phyloP scores from a whole-genome alignment of 768 basidiomycete genomes.

The Agaricus blazei region DNA sequence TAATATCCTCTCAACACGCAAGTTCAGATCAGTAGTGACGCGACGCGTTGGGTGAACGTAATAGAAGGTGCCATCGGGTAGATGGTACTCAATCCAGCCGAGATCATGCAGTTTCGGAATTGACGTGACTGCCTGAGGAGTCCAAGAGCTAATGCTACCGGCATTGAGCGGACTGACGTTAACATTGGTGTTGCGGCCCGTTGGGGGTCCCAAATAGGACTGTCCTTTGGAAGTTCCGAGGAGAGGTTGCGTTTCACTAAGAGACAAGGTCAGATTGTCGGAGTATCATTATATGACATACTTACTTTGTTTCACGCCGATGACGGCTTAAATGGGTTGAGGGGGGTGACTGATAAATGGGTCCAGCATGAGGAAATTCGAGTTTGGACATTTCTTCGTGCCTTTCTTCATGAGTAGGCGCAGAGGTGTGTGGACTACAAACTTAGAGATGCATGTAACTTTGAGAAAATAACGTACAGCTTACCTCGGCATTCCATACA shows the following conservation, averaged over 20 bases:
- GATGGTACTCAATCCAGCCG: slow-evolving; percentile 72
- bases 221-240: slow-evolving; percentile 26
- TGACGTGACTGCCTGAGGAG: slow-evolving; percentile 18
- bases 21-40: slow-evolving; percentile 67
- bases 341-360: too few species aligned
- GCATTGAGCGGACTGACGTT: not conserved
- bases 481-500: slow-evolving; percentile 25
- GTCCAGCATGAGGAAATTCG: too few species aligned
- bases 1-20: slow-evolving; percentile 48
- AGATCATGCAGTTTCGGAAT: slow-evolving; percentile 40
- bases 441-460: not conserved
- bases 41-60: slow-evolving; percentile 60
- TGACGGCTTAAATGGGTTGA: not conserved
- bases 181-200: slow-evolving; percentile 15
- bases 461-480: slow-evolving; percentile 10
- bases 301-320: slow-evolving; percentile 26
- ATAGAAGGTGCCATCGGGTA: slow-evolving; percentile 72
- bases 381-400: not conserved
- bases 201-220: slow-evolving; percentile 22
- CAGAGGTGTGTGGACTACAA: slow-evolving; percentile 3
- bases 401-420: slow-evolving; percentile 14
- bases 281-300: not conserved
- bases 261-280: not conserved
- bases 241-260: slow-evolving; percentile 52
- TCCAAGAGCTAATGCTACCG: slow-evolving; percentile 11